These are phyloP conservation scores for Trametes punicea DNA, from an alignment of 768 basidiomycete species.

Conservation along the genomic window DNA sequence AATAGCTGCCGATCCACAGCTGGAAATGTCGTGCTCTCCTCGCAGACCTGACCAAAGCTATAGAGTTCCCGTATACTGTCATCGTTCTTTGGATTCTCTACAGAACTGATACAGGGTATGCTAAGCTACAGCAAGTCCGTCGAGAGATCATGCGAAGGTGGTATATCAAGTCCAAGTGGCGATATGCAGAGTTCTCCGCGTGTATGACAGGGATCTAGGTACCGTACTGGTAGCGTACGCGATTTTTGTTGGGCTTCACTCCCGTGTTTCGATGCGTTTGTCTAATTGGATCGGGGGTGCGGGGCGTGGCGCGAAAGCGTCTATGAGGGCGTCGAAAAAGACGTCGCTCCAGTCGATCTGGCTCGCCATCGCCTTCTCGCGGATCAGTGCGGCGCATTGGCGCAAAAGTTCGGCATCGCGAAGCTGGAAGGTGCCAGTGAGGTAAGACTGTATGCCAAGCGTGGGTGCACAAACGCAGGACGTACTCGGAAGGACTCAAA, in stretches of 20 bases:
- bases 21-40: too few relatives aligned
- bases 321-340: slow-evolving; percentile 18
- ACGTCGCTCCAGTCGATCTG: slow-evolving; percentile 24
- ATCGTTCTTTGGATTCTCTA: too few relatives aligned
- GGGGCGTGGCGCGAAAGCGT: neutral
- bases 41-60: too few relatives aligned
- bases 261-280: neutral
- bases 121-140: neutral
- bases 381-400: slow-evolving; percentile 25
- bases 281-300: neutral
- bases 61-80: too few relatives aligned
- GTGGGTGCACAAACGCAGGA: neutral
- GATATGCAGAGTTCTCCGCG: too few relatives aligned
- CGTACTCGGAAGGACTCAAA: slow-evolving; percentile 40
- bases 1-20: too few relatives aligned
- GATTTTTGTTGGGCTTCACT: too few relatives aligned
- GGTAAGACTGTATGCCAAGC: neutral
- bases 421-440: slow-evolving; percentile 21
- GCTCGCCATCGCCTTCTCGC: slow-evolving; percentile 18
- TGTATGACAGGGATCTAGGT: too few relatives aligned
- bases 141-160: neutral
- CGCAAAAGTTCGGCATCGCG: slow-evolving; percentile 41
- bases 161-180: neutral
- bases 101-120: neutral
- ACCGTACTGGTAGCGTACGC: too few relatives aligned